These are phyloP conservation scores for Euphorbia peplus DNA, from an alignment of 345 rosid genomes.

Conservation along the genomic window DNA sequence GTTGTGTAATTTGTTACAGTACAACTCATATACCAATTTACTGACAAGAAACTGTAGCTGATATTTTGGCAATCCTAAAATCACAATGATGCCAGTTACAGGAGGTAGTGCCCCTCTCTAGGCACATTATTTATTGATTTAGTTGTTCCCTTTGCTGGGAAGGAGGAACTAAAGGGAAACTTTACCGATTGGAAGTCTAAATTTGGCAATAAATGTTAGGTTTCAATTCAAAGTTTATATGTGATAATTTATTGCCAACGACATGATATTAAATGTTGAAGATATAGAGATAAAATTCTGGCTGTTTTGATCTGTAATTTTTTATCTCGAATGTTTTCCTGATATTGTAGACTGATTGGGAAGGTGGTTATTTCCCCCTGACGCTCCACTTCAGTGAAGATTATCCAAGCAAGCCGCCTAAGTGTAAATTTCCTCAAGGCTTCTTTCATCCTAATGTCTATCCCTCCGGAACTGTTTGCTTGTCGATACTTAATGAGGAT, in stretches of 20 bases:
- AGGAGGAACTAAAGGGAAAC: neutral
- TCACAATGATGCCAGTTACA: neutral
- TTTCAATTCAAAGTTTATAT: neutral
- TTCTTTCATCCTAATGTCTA: constrained; percentile 35
- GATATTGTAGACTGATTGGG: constrained; percentile 31
- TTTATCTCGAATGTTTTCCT: neutral
- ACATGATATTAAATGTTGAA: neutral
- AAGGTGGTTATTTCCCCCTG: constrained; percentile 31
- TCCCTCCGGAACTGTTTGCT: constrained; percentile 34
- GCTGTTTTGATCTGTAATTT: neutral
- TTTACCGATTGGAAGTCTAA: neutral
- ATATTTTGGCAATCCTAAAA: neutral
- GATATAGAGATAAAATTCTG: neutral
- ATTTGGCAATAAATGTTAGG: neutral
- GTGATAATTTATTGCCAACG: neutral
- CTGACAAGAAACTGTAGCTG: constrained; percentile 1
- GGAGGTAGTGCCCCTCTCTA: constrained; percentile 7
- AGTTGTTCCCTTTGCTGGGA: neutral
- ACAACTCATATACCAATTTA: constrained; percentile 1
- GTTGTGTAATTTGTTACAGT: constrained; percentile 8
- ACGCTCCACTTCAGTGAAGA: constrained; percentile 32
- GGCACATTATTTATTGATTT: constrained; percentile 1
- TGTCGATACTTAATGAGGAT: constrained; percentile 33
- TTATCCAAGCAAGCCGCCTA: constrained; percentile 33
- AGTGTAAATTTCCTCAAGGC: constrained; percentile 33